A percentile compares a stretch with the other conserved stretches of the same genome.
phyloP scores from a whole-genome alignment of 2,329 filamentous ascomycete species.

The Arthrobotrys musiformis region DNA sequence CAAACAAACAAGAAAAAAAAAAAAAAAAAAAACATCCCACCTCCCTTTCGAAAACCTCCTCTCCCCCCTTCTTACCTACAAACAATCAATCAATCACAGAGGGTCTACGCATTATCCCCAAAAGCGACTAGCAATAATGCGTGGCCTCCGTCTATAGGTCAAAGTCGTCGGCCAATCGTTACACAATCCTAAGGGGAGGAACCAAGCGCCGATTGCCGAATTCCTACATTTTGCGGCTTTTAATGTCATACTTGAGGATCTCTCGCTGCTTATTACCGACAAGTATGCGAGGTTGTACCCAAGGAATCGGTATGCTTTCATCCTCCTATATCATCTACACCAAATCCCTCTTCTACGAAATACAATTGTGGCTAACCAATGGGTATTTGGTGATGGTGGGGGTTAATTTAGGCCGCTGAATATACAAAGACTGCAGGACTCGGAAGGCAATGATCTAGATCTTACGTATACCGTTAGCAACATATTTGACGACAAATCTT shows the following conservation, averaged over 20 bases:
- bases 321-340: not conserved
- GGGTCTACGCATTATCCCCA: too few relatives aligned
- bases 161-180: constrained; percentile 54
- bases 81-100: not conserved
- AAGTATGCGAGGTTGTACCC: constrained; percentile 58
- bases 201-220: constrained; percentile 33
- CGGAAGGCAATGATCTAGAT: constrained; percentile 58
- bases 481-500: constrained; percentile 59
- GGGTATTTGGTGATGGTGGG: not conserved
- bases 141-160: constrained; percentile 56
- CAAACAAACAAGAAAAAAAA: not conserved
- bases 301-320: constrained; percentile 56
- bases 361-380: not conserved
- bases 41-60: not conserved
- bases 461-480: constrained; percentile 57
- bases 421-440: constrained; percentile 58
- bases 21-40: not conserved
- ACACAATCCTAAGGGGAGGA: constrained; percentile 50
- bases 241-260: constrained; percentile 56
- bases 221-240: constrained; percentile 58
- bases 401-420: constrained; percentile 49
- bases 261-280: constrained; percentile 55
- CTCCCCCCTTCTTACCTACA: too few relatives aligned
- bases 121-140: constrained; percentile 46
- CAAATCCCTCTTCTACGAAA: not conserved